Evolutionary conservation across 441 rosid genomes (phyloP).

Genomic region (Pelargonium australe): DNA sequence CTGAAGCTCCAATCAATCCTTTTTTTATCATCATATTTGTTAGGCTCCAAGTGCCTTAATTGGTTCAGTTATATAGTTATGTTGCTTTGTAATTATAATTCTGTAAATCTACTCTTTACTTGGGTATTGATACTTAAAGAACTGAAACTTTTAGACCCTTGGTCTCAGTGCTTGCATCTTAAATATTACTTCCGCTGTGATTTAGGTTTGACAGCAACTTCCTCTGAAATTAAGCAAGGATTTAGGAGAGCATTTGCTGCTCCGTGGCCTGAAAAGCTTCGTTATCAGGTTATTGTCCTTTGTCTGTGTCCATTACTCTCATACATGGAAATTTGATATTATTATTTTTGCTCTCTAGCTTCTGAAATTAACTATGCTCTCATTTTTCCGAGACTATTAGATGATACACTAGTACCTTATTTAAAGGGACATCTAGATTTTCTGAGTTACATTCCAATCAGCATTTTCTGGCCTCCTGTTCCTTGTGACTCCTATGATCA

Average conservation of each 20-base stretch:
- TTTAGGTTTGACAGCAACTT: constrained; percentile 51
- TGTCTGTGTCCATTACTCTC: not conserved
- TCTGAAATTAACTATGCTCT: not conserved
- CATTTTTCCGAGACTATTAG: not conserved
- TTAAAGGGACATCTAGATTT: not conserved
- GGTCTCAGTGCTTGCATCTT: not conserved
- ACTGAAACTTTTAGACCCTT: too few relatives aligned
- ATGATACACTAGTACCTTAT: not conserved
- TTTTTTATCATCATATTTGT: not conserved
- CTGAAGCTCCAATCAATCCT: too few relatives aligned
- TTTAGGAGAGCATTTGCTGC: constrained; percentile 77
- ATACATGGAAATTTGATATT: not conserved
- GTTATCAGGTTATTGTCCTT: constrained; percentile 56
- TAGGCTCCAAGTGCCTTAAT: not conserved
- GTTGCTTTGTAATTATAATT: not conserved
- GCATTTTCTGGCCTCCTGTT: not conserved
- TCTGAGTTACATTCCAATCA: not conserved
- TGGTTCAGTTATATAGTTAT: not conserved
- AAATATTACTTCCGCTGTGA: not conserved
- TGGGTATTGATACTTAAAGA: not conserved
- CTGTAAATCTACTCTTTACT: not conserved
- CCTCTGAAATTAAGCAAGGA: constrained; percentile 70
- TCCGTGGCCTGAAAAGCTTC: constrained; percentile 73
- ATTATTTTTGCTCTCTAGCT: not conserved
- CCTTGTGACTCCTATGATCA: not conserved